Conservation (phyloP, 148 eudicot species). For the Vaccinium macrocarpon region DNA sequence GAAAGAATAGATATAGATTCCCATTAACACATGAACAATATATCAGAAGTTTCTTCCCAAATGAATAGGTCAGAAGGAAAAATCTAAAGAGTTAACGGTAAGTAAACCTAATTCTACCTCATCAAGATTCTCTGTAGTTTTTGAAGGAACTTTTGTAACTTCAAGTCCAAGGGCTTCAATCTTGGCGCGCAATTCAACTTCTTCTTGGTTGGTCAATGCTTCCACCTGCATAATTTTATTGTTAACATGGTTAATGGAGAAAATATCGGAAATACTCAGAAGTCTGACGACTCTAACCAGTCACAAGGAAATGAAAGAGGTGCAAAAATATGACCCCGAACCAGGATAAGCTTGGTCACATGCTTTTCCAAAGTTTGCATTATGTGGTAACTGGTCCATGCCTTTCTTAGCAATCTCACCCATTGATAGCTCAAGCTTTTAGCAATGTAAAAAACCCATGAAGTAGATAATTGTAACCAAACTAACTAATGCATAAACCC, state of each 20-base stretch:
- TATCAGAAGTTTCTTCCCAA: not conserved
- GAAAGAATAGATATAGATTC: not conserved
- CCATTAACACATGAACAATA: not conserved
- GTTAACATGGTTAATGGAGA: not conserved
- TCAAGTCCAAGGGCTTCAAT: conserved; percentile 78
- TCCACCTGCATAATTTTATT: conserved; percentile 55
- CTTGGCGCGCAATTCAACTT: conserved; percentile 81
- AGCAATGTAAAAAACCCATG: not conserved
- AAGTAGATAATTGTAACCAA: not conserved
- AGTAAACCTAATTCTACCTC: conserved; percentile 43
- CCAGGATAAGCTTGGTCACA: not conserved
- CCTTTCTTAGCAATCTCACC: not conserved
- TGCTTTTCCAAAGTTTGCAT: not conserved
- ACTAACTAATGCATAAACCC: too few species aligned
- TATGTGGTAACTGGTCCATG: not conserved
- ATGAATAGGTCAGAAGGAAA: not conserved
- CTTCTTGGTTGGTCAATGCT: conserved; percentile 75
- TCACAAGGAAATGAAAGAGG: not conserved
- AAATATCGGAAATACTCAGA: not conserved
- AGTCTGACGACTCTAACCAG: too few species aligned
- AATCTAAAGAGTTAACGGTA: not conserved
- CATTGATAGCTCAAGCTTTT: not conserved
- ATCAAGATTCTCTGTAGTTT: conserved; percentile 45
- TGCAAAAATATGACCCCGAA: not conserved
- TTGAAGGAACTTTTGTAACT: conserved; percentile 76